phyloP scores from a whole-genome alignment of 495 filamentous ascomycete species.

The Aspergillus carlsbadensis region DNA sequence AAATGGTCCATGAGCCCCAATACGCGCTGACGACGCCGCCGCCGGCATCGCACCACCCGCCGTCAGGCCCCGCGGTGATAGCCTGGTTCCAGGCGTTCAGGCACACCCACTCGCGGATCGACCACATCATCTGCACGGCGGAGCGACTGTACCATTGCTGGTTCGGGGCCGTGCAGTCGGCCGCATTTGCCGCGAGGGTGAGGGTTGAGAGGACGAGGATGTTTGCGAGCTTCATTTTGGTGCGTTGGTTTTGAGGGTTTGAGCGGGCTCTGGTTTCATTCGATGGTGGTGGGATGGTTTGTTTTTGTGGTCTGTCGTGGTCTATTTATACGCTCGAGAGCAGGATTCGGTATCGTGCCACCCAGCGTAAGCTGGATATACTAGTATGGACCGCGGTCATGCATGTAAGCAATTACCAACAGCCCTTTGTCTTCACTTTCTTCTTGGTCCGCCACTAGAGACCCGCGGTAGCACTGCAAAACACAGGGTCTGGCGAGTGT shows the following conservation, averaged over 20 bases:
- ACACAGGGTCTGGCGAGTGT: no score
- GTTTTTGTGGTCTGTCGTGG: not conserved
- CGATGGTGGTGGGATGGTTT: not conserved
- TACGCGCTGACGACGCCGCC: constrained; percentile 8
- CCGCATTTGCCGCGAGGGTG: not conserved
- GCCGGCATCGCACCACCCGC: constrained; percentile 14
- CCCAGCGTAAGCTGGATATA: not conserved
- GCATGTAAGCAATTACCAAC: not conserved
- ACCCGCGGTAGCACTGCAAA: not conserved
- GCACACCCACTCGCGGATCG: constrained; percentile 13
- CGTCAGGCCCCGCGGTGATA: constrained; percentile 7
- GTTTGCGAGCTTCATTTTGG: not conserved
- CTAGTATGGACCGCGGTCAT: not conserved
- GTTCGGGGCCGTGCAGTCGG: constrained; percentile 12
- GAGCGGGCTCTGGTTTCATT: not conserved
- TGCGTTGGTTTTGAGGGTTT: not conserved
- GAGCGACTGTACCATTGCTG: constrained; percentile 9
- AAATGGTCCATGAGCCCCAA: constrained; percentile 9
- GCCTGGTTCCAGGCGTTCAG: constrained; percentile 11
- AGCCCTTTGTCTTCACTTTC: not conserved
- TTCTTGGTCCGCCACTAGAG: not conserved
- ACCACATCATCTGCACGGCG: constrained; percentile 18
- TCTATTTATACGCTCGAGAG: not conserved
- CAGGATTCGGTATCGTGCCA: not conserved
- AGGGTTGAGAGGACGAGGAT: constrained; percentile 3